phyloP scores from a whole-genome alignment of 2,329 filamentous ascomycete species.

The Colletotrichum brevisporum region DNA sequence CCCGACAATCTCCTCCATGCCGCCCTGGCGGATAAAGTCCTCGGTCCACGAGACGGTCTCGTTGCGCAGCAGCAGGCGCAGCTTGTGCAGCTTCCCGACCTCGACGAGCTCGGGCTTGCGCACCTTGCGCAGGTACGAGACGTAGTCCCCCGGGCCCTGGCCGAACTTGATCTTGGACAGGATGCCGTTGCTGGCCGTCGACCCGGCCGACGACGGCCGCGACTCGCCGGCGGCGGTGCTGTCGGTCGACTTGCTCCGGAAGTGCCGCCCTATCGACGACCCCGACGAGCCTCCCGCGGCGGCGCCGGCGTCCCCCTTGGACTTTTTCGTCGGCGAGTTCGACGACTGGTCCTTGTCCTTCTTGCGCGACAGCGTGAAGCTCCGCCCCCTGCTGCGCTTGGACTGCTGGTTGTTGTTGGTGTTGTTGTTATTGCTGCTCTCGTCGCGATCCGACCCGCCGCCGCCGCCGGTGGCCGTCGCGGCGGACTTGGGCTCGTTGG shows the following conservation, averaged over 20 bases:
- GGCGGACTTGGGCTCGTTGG: slow-evolving; percentile 48
- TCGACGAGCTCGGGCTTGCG: slow-evolving; percentile 87
- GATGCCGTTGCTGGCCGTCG: slow-evolving; percentile 69
- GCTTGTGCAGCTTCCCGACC: slow-evolving; percentile 95
- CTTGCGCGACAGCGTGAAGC: slow-evolving; percentile 81
- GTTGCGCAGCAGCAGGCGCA: slow-evolving; percentile 89
- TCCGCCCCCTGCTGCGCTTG: slow-evolving; percentile 77
- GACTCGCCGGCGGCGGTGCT: slow-evolving; percentile 72
- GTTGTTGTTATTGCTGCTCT: too few species aligned
- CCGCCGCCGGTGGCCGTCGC: slow-evolving; percentile 37
- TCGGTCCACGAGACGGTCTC: slow-evolving; percentile 98
- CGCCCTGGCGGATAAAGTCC: slow-evolving; percentile 87
- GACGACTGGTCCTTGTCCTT: slow-evolving; percentile 73
- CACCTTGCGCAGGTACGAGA: slow-evolving; percentile 85
- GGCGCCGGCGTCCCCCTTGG: slow-evolving; percentile 69
- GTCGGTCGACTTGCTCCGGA: slow-evolving; percentile 80
- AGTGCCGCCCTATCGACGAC: slow-evolving; percentile 70
- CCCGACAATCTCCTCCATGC: slow-evolving; percentile 91
- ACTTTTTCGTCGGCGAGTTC: slow-evolving; percentile 80
- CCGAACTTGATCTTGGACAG: slow-evolving; percentile 81
- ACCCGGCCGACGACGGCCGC: slow-evolving; percentile 65
- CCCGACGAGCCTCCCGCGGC: slow-evolving; percentile 37
- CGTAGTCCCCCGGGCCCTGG: slow-evolving; percentile 85
- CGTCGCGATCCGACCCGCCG: too few species aligned
- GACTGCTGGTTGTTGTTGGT: slow-evolving; percentile 56